Base-by-base conservation (phyloP, 495 filamentous ascomycete genomes). In the Penicillium psychrofluorescens region DNA sequence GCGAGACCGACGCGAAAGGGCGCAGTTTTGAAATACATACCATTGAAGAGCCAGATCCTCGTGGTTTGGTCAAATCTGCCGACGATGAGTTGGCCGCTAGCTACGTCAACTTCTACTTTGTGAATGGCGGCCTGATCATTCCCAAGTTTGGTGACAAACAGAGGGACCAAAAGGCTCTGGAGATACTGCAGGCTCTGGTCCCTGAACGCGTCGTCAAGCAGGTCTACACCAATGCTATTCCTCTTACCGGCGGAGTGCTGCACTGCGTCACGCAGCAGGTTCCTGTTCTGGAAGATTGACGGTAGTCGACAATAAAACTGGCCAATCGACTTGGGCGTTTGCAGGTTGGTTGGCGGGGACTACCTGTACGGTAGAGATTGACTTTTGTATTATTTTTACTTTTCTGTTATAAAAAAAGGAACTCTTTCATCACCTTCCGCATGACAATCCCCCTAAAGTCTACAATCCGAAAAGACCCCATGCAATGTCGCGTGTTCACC, bases 41-140 rank as follows among this genome's bases (percentile, higher is more conserved):
- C 28, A 50, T 61, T 10, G 46, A 53, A 14, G 57, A 62, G 27
- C 54, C 56, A 1, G 44, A 51, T 22, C 45, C 50, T 10, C 40
- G 36, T 11, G 44, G 33, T n/a, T 44, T 63, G 34, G 46, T 45
- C 2, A 35, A 40, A 9, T 41, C 35, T 8, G 44, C 44, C 10
- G 41, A 57, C 2, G 55, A 61, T 30, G 51, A 59, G 15, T 36
- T 59, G 9, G 40, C 50, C 8, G 43, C 51, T 1, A 50, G 45
- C 16, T 63, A 63, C 40, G 51, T 63, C 4, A 63, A 63, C 29
- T 56, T 54, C 27, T 58, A 60, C 42, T 54, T 62, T 41, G 49
- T 51, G 3, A 62, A 62, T 41, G 54, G 51, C 0, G 54, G 59
- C 1, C 40, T 62, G 1, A 46, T 62, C 15, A 50, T 62, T 11